These are phyloP conservation scores for Loxodes magnus DNA, from an alignment of 73 alveolate species.

Conservation along the genomic window DNA sequence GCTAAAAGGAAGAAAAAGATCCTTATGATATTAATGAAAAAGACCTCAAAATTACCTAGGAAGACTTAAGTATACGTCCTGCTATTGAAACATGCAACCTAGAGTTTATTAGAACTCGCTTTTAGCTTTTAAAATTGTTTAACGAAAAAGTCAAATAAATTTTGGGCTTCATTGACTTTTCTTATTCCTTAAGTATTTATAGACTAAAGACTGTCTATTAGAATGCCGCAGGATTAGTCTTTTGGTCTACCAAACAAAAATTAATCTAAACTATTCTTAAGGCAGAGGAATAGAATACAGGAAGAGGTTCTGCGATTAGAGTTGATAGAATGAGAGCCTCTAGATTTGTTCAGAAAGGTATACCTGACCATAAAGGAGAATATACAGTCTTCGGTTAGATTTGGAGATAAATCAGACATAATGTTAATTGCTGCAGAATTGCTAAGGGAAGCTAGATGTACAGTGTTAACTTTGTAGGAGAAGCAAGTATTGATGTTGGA, in stretches of 20 bases:
- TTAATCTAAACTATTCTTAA: background rate
- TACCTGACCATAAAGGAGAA: background rate
- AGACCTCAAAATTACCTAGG: no score
- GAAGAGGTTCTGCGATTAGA: background rate
- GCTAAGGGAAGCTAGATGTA: conserved; percentile 34
- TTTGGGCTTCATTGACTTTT: conserved; percentile 36
- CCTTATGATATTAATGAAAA: no score
- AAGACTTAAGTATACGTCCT: no score
- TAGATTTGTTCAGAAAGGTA: background rate
- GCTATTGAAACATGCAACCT: conserved; percentile 34
- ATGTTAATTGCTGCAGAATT: background rate
- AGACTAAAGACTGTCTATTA: background rate
- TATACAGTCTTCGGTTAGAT: conserved; percentile 8
- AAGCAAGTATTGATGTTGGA: conserved; percentile 85
- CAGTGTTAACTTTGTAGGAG: conserved; percentile 67
- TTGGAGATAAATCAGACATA: background rate
- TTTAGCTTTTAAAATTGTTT: conserved; percentile 29
- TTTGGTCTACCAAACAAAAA: background rate
- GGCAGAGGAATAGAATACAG: conserved; percentile 1
- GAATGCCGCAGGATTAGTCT: conserved; percentile 8
- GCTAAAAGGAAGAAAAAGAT: no score
- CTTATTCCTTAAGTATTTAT: conserved; percentile 4
- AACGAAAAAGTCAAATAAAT: conserved; percentile 28
- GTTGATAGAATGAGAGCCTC: conserved; percentile 10
- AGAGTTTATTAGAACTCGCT: conserved; percentile 42